Evolutionary conservation across 495 filamentous ascomycete species (phyloP), one percentile per base, ranked within the genome.

Genomic region (Penicillium macrosclerotiorum): DNA sequence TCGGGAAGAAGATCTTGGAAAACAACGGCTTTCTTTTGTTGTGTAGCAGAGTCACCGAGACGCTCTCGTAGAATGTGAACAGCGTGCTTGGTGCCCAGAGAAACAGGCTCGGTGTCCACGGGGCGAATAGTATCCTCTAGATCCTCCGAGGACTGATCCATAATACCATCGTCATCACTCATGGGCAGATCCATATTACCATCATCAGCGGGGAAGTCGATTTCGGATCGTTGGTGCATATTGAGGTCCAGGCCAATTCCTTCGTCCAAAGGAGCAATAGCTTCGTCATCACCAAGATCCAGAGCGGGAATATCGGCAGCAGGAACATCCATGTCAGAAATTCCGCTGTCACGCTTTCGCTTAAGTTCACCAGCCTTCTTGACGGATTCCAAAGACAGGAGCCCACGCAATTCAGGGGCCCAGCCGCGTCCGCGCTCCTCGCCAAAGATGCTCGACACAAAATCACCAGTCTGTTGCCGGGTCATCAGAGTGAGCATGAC

Each of bases 1-100:
- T 92, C 88, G 1, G 93, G 93, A 1, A 96, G 77, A 34, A 98
- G 77, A 27, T 96, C 88, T 62, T 96, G 90, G 79, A 97, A 98
- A 13, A 90, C 71, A 5, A 95, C 87, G 29, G 76, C 76, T 61
- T 90, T 90, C 71, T 84, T 86, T 59, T 87, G 84, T 19, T 64
- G 60, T 25, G 58, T 58, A 11, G 76, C 72, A 16, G 79, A 79
- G 8, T 83, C 79, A 27, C 89, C 89, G 51, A 98, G 91, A 27
- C 85, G 79, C 43, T 95, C 88, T 29, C 93, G 86, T 11, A 97
- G 82, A 19, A 98, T 82, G 65, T 97, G 93, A 14, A 98, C 93
- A 22, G 93, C 93, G 55, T 95, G 89, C 69, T 91, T 90, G 32
- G 94, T 97, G 47, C 89, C 89, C 26, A 90, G 63, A 0, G 91